Conservation (phyloP, 169 alveolate genomes). For the Cryptosporidium xiaoi region DNA sequence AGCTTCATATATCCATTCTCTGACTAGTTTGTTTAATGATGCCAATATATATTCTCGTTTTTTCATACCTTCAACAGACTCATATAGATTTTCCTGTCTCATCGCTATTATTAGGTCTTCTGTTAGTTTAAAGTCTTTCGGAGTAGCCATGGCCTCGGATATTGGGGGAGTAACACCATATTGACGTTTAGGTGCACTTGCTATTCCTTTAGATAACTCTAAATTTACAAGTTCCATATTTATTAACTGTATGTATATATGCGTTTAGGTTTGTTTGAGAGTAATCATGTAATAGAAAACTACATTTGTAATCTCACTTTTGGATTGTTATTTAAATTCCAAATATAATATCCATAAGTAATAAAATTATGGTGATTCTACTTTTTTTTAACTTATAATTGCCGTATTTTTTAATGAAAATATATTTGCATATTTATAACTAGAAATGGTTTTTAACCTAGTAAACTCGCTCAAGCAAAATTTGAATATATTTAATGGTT, state of each 20-base stretch:
- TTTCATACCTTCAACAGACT: constrained; percentile 88
- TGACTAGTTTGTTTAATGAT: constrained; percentile 87
- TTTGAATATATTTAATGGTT: too few relatives aligned
- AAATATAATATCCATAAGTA: too few relatives aligned
- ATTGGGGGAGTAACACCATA: constrained; percentile 70
- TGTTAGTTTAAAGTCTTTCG: constrained; percentile 83
- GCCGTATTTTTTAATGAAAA: too few relatives aligned
- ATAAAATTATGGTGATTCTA: too few relatives aligned
- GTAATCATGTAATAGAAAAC: not conserved
- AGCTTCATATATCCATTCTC: constrained; percentile 88
- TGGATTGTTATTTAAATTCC: too few relatives aligned
- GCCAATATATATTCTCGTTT: constrained; percentile 90
- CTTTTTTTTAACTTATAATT: too few relatives aligned
- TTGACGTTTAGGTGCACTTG: constrained; percentile 39
- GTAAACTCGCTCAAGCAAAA: too few relatives aligned
- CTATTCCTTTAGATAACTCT: constrained; percentile 43
- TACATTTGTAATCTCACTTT: too few relatives aligned
- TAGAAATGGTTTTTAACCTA: too few relatives aligned
- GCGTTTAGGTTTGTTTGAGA: not conserved
- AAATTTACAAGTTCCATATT: constrained; percentile 63
- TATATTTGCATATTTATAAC: too few relatives aligned
- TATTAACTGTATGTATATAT: not conserved
- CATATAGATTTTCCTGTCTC: constrained; percentile 86
- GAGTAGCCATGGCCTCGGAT: constrained; percentile 79
- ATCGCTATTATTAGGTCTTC: constrained; percentile 83